phyloP scores from a whole-genome alignment of 768 basidiomycete genomes.

The Chalciporus chontae region DNA sequence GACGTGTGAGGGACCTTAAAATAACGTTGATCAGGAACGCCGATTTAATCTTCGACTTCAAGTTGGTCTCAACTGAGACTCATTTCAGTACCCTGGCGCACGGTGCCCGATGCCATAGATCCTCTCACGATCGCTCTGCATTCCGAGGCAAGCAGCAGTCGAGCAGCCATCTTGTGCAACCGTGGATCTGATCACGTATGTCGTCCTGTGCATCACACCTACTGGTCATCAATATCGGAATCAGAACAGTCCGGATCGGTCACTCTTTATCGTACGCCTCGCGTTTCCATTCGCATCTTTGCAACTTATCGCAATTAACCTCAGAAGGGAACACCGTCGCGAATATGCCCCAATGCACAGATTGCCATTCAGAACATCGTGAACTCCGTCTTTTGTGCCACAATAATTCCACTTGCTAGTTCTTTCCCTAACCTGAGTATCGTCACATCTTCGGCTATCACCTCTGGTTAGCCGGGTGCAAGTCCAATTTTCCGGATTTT shows the following conservation, averaged over 20 bases:
- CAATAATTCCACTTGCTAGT: background rate
- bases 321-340: conserved; percentile 9
- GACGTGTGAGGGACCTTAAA: conserved; percentile 13
- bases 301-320: conserved; percentile 18
- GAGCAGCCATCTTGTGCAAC: background rate
- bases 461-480: background rate
- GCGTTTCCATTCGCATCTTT: conserved; percentile 7
- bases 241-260: conserved; percentile 1
- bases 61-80: conserved; percentile 6
- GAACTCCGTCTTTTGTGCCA: background rate
- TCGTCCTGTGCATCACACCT: background rate
- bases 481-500: conserved; percentile 3
- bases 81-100: conserved; percentile 6
- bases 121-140: conserved; percentile 19
- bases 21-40: conserved; percentile 23
- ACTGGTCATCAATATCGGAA: conserved; percentile 20
- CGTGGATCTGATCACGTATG: conserved; percentile 11
- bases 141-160: background rate
- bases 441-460: background rate
- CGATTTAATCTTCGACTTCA: background rate
- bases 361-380: background rate
- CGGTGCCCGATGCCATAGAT: conserved; percentile 16
- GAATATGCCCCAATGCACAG: no score
- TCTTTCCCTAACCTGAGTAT: conserved; percentile 10
- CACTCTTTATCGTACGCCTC: conserved; percentile 1